A percentile compares a stretch with the other conserved stretches of the same genome.
Conservation (phyloP, 306 rosid species). For the Casuarina equisetifolia region DNA sequence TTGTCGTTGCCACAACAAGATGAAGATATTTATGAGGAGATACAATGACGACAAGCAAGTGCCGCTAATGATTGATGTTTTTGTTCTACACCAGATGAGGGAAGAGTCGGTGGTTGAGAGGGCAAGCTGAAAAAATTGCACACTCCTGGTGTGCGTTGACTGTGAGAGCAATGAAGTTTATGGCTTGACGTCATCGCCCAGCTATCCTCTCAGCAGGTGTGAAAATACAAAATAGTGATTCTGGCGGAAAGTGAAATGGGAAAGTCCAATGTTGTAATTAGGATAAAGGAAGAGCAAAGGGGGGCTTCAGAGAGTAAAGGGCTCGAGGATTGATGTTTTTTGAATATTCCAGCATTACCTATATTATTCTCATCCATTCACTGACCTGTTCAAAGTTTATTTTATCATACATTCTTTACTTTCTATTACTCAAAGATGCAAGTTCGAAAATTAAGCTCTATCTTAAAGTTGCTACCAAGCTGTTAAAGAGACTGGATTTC, state of each 20-base stretch:
- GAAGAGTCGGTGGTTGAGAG: neutral
- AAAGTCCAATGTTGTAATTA: neutral
- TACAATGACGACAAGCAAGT: conserved; percentile 31
- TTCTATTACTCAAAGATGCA: neutral
- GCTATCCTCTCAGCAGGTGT: neutral
- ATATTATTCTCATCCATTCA: neutral
- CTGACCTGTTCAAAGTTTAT: neutral
- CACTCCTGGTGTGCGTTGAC: neutral
- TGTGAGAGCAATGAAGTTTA: neutral
- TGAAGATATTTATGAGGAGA: conserved; percentile 48
- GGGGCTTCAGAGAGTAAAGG: neutral
- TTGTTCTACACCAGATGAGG: neutral
- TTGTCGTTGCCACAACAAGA: conserved; percentile 39
- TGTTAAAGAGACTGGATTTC: neutral
- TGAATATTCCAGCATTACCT: neutral
- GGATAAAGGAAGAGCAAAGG: neutral
- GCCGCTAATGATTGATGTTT: conserved; percentile 1
- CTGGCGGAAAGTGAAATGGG: conserved; percentile 1
- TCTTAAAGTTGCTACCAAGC: neutral
- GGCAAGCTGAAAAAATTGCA: neutral
- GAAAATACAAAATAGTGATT: neutral
- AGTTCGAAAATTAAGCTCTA: neutral
- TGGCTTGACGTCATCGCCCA: neutral
- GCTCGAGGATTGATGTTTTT: neutral
- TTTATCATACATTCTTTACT: neutral